phyloP scores from a whole-genome alignment of 2,329 filamentous ascomycete genomes.

The Zymoseptoria pseudotritici region DNA sequence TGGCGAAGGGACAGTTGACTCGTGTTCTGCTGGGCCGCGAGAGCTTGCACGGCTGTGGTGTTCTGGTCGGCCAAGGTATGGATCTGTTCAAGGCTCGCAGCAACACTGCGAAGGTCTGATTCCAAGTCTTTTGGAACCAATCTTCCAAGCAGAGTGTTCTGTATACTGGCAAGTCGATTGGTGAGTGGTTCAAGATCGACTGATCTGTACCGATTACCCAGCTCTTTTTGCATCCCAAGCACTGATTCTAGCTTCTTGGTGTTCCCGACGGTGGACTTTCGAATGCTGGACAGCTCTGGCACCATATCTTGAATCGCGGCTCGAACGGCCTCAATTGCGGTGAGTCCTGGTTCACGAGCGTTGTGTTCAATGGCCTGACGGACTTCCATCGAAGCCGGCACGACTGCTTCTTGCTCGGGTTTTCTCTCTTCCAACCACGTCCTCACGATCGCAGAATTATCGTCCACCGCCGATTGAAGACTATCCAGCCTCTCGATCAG shows the following conservation, averaged over 20 bases:
- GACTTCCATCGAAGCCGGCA: not conserved
- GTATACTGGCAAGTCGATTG: slow-evolving; percentile 19
- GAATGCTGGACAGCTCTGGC: slow-evolving; percentile 15
- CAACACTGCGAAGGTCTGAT: slow-evolving; percentile 23
- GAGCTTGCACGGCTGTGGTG: slow-evolving; percentile 15
- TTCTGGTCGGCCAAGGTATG: slow-evolving; percentile 26
- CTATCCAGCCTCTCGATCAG: slow-evolving; percentile 17
- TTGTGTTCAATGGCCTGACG: slow-evolving; percentile 10
- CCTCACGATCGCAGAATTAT: slow-evolving; percentile 20
- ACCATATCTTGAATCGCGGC: not conserved
- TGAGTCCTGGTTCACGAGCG: slow-evolving; percentile 1
- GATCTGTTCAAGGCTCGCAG: slow-evolving; percentile 23
- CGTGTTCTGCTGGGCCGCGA: slow-evolving; percentile 7
- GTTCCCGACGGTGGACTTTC: slow-evolving; percentile 13
- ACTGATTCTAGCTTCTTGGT: slow-evolving; percentile 14
- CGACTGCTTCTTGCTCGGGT: not conserved
- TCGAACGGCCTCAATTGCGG: slow-evolving; percentile 6
- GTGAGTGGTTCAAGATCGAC: slow-evolving; percentile 23
- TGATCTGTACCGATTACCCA: not conserved
- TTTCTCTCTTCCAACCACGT: slow-evolving; percentile 16
- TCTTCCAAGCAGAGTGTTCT: slow-evolving; percentile 12
- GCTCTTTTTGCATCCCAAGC: slow-evolving; percentile 7
- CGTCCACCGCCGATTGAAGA: slow-evolving; percentile 22
- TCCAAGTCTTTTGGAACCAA: slow-evolving; percentile 18
- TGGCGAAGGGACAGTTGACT: slow-evolving; percentile 6